These are phyloP conservation scores for Podaxis pistillaris DNA, from an alignment of 768 basidiomycete genomes.

Conservation along the genomic window DNA sequence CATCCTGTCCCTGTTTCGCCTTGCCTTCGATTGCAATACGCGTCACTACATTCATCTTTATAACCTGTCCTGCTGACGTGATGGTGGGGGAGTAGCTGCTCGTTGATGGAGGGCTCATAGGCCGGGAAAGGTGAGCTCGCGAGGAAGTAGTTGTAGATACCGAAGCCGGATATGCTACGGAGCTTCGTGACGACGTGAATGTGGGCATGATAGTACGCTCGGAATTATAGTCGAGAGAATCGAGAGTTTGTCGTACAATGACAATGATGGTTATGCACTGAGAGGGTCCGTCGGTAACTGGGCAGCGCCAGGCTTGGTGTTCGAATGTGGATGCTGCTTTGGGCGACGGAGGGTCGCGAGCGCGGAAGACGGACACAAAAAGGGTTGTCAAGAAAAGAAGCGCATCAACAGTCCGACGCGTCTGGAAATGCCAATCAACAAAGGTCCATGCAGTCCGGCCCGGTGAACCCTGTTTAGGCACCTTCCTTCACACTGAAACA, in stretches of 20 bases:
- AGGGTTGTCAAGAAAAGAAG: constrained; percentile 18
- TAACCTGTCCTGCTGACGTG: constrained; percentile 39
- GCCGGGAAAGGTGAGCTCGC: constrained; percentile 20
- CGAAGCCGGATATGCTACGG: constrained; percentile 1
- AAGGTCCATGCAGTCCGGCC: constrained; percentile 14
- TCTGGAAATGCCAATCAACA: constrained; percentile 23
- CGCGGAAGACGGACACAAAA: constrained; percentile 12
- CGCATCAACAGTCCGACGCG: constrained; percentile 21
- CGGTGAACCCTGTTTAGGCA: constrained; percentile 7
- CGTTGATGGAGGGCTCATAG: constrained; percentile 24
- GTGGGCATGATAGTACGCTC: constrained; percentile 16
- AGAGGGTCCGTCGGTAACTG: background rate
- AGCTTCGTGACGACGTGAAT: constrained; percentile 15
- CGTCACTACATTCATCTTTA: constrained; percentile 66
- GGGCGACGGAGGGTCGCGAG: background rate
- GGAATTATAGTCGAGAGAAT: background rate
- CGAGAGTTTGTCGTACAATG: background rate
- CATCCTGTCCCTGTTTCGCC: constrained; percentile 63
- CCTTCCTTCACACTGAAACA: background rate
- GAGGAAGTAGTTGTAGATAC: constrained; percentile 21
- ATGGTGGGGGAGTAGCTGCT: constrained; percentile 46
- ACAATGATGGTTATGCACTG: background rate
- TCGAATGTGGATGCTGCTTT: background rate
- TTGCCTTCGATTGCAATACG: constrained; percentile 75
- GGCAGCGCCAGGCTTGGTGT: background rate